Evolutionary conservation across 345 rosid species (phyloP), one percentile per base, ranked within the genome.

Genomic region (Trapa bicornis): DNA sequence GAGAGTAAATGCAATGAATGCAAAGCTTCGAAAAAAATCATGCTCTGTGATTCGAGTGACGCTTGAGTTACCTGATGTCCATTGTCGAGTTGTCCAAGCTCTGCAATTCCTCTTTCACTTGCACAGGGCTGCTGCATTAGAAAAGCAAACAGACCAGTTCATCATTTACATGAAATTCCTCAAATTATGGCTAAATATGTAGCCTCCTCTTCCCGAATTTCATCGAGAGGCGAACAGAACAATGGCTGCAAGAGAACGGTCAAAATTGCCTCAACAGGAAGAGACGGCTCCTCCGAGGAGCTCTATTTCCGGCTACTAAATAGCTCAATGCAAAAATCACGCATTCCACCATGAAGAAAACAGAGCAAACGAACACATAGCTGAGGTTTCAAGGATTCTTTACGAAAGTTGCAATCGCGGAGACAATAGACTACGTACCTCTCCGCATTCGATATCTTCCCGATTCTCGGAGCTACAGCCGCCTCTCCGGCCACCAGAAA

Each of bases 11-110:
- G 48, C 48, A 0, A 45, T 45, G 48, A 7, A 45, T 37, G 65
- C 9, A 7, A n/a, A 36, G 39, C 43, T 45, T 45, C 11, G 22
- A 17, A 13, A 45, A 22, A 35, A 45, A 12, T 37, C 2, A 15
- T n/a, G 65, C 11, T 1, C n/a, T 36, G 22, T 4, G 50, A 61
- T 57, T 4, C 42, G 37, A 37, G 60, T 42, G n/a, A 22, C 58
- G 64, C 29, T 29, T 37, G 58, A 74, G 65, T 74, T 65, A 74
- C 76, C 76, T 74, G 37, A 62, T 71, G 52, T 73, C 73, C 77
- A 74, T 65, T 66, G 77, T 37, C 56, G 77, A 74, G 70, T 74
- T 50, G 53, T 14, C 66, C 69, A 61, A 74, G 70, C 70, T 61
- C 67, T 39, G 70, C 67, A 65, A n/a, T 73, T 65, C 50, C 70